phyloP scores from a whole-genome alignment of 1,284 basidiomycete species.

The Apiotrichum domesticum region DNA sequence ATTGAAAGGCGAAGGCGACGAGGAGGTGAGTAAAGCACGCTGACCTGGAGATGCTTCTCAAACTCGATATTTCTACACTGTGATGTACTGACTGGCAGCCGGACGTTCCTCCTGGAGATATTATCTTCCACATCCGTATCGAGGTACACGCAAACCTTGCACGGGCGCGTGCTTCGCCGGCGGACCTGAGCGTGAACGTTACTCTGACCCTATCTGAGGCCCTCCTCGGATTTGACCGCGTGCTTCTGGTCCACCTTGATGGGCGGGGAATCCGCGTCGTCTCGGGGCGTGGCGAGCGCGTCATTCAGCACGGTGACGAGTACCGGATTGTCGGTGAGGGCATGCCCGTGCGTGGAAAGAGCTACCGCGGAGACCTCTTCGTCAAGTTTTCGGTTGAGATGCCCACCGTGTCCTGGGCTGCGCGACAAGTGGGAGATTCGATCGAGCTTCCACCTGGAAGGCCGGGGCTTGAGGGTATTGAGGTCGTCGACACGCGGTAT shows the following conservation, averaged over 20 bases:
- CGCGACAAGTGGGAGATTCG: constrained; percentile 12
- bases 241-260: constrained; percentile 81
- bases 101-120: constrained; percentile 73
- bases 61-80: not conserved
- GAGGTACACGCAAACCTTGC: constrained; percentile 64
- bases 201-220: constrained; percentile 83
- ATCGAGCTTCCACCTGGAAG: constrained; percentile 23
- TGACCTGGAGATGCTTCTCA: not conserved
- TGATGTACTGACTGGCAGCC: constrained; percentile 52
- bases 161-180: constrained; percentile 18
- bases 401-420: constrained; percentile 47
- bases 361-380: constrained; percentile 71
- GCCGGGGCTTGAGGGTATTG: constrained; percentile 18
- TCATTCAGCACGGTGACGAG: constrained; percentile 65
- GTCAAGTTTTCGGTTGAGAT: constrained; percentile 78
- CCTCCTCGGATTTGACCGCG: constrained; percentile 78
- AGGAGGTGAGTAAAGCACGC: constrained; percentile 56
- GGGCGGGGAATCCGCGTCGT: constrained; percentile 74
- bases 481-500: constrained; percentile 12
- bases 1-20: constrained; percentile 81
- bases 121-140: constrained; percentile 74
- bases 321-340: constrained; percentile 74
- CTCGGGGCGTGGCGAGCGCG: constrained; percentile 61
- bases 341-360: constrained; percentile 67
- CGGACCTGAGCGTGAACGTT: constrained; percentile 36